Evolutionary conservation across 2,329 filamentous ascomycete species (phyloP).

Genomic region (Cladobotryum mycophilum): DNA sequence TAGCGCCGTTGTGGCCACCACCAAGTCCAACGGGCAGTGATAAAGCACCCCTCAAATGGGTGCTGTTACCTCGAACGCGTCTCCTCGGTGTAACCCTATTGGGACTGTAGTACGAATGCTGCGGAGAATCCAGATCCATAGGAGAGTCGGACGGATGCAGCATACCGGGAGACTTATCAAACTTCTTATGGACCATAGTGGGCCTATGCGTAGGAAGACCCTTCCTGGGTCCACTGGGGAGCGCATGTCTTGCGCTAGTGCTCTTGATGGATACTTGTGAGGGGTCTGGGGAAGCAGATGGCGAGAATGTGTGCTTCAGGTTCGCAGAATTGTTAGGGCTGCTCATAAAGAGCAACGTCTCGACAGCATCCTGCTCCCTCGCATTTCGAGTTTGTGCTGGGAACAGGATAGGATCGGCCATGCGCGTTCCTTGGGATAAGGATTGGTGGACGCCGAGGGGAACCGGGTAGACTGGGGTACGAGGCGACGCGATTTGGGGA

Average conservation of each 20-base stretch:
- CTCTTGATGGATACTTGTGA: slow-evolving; percentile 14
- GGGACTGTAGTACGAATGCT: slow-evolving; percentile 21
- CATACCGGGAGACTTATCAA: slow-evolving; percentile 40
- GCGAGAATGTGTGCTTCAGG: slow-evolving; percentile 49
- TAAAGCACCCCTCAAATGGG: slow-evolving; percentile 34
- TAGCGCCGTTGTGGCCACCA: slow-evolving; percentile 29
- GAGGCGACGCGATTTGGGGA: slow-evolving; percentile 42
- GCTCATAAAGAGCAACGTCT: slow-evolving; percentile 75
- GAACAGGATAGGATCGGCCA: slow-evolving; percentile 51
- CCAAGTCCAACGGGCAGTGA: slow-evolving; percentile 46
- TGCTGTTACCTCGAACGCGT: slow-evolving; percentile 35
- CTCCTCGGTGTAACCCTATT: slow-evolving; percentile 36
- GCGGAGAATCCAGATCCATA: slow-evolving; percentile 42
- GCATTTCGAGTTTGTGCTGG: slow-evolving; percentile 60
- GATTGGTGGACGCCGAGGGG: slow-evolving; percentile 23
- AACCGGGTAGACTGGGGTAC: slow-evolving; percentile 35
- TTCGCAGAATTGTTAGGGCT: slow-evolving; percentile 66
- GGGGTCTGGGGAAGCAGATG: slow-evolving; percentile 31
- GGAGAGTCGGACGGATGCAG: slow-evolving; percentile 31
- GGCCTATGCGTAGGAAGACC: slow-evolving; percentile 45
- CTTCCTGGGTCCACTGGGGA: slow-evolving; percentile 47
- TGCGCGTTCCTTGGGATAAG: slow-evolving; percentile 22
- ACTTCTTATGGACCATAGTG: slow-evolving; percentile 36
- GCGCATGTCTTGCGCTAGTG: slow-evolving; percentile 23
- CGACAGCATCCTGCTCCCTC: slow-evolving; percentile 74